These are phyloP conservation scores for Colletotrichum magnum DNA, from an alignment of 2,329 filamentous ascomycete species.

Conservation along the genomic window DNA sequence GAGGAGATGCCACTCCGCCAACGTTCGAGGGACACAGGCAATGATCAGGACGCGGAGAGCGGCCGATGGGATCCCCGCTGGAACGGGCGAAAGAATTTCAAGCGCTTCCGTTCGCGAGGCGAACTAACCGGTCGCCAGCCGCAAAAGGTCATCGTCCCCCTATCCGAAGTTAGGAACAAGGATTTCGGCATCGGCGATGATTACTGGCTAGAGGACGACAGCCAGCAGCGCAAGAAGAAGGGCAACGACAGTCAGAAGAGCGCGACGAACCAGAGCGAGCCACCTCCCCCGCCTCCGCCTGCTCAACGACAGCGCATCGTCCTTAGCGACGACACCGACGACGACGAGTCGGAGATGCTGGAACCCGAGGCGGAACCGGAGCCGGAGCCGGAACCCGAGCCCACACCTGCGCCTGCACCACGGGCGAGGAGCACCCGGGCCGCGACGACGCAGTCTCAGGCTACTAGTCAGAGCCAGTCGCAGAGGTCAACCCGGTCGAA, in stretches of 20 bases:
- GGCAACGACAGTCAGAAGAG: constrained; percentile 44
- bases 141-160: constrained; percentile 73
- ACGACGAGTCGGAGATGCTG: constrained; percentile 45
- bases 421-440: constrained; percentile 25
- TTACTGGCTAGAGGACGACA: constrained; percentile 78
- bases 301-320: constrained; percentile 44
- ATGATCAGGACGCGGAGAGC: constrained; percentile 67
- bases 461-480: constrained; percentile 47
- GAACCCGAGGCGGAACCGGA: constrained; percentile 20
- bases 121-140: constrained; percentile 59
- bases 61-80: constrained; percentile 87
- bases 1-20: constrained; percentile 79
- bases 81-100: constrained; percentile 98
- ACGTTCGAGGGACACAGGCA: constrained; percentile 50
- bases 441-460: constrained; percentile 48
- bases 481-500: constrained; percentile 49
- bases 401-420: constrained; percentile 17
- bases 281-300: not conserved
- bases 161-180: constrained; percentile 80
- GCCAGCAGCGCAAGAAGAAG: constrained; percentile 47
- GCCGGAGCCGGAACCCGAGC: constrained; percentile 4
- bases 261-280: constrained; percentile 38
- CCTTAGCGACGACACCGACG: constrained; percentile 56
- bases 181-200: constrained; percentile 82
- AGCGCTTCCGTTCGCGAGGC: constrained; percentile 80